phyloP scores from a whole-genome alignment of 257 asterid species.

The Fraxinus cuspidata region DNA sequence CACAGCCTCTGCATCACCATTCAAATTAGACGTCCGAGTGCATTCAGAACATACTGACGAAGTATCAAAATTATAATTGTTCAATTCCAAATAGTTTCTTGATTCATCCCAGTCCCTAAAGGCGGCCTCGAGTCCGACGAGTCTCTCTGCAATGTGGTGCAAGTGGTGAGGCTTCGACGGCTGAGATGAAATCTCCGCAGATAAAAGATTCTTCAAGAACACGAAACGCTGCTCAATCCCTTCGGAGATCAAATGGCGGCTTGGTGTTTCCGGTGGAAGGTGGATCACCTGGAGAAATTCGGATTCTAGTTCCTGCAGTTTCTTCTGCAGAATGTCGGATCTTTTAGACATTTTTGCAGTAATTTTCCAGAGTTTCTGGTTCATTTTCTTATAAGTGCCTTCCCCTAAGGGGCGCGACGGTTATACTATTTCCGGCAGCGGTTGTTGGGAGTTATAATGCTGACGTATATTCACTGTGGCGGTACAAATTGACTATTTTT shows the following conservation, averaged over 20 bases:
- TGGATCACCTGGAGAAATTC: not conserved
- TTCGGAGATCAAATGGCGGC: slow-evolving; percentile 16
- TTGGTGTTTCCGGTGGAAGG: slow-evolving; percentile 14
- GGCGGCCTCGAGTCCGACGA: slow-evolving; percentile 22
- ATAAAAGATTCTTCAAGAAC: slow-evolving; percentile 29
- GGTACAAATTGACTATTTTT: not conserved
- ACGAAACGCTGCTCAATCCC: slow-evolving; percentile 25
- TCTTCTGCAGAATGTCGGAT: slow-evolving; percentile 12
- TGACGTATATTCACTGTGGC: not conserved
- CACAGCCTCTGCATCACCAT: slow-evolving; percentile 15
- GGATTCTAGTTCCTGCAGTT: slow-evolving; percentile 20
- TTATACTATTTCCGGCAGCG: not conserved
- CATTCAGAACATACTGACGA: slow-evolving; percentile 31
- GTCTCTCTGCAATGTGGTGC: slow-evolving; percentile 23
- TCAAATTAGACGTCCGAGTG: slow-evolving; percentile 11
- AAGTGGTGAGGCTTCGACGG: slow-evolving; percentile 27
- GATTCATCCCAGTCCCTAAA: slow-evolving; percentile 21
- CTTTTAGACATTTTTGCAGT: slow-evolving; percentile 10
- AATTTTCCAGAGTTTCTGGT: not conserved
- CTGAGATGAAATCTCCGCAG: slow-evolving; percentile 24
- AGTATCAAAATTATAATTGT: not conserved
- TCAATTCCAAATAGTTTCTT: not conserved
- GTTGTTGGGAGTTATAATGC: not conserved
- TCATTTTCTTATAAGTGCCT: not conserved
- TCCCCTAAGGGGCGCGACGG: not conserved